Evolutionary conservation across 306 rosid genomes (phyloP), one percentile per base, ranked within the genome.

Genomic region (Rosa multiflora): DNA sequence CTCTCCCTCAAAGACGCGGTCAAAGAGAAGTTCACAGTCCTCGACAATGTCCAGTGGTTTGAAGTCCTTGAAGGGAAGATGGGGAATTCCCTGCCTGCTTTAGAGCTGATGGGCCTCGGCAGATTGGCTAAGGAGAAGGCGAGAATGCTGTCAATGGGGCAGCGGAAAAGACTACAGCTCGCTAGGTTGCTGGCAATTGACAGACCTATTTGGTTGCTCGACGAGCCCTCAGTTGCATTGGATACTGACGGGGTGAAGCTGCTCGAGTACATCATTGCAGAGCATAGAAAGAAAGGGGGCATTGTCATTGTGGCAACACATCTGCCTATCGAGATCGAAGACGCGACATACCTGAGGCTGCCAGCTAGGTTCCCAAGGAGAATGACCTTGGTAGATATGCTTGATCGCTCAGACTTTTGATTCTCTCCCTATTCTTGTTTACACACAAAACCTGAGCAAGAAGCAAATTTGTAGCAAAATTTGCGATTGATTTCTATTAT

Each of bases 281-380:
- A 91, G 76, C 98, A 93, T 69, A 86, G 97, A 79, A 94, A 89
- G 84, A 81, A 83, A 8, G 97, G 98, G 44, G 97, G 94, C 49
- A 93, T 91, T 75, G 97, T 82, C 76, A 91, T 91, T 73, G 95
- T 89, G 62, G 96, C 88, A 11, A 84, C 88, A 8, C 88, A 94
- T 86, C 74, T 91, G 67, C 94, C 96, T 29, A 91, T 94, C 47
- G 44, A 85, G 81, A 94, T 91, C 3, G 91, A 91, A 70, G 98
- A 94, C 68, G 79, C 95, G 70, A 84, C 88, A 92, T 11, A 77
- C 73, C 80, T 90, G 83, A 88, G 84, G 82, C 87, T 93, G 66
- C 98, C 98, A 7, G 91, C 97, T n/a, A 92, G 97, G 81, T 93
- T 93, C 79, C 98, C 98, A 0, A 87, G 97, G 82, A 87, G 92